Evolutionary conservation across 176 grass and related monocot species (phyloP), one percentile per base, ranked within the genome.

Genomic region (Elymus sibiricus): DNA sequence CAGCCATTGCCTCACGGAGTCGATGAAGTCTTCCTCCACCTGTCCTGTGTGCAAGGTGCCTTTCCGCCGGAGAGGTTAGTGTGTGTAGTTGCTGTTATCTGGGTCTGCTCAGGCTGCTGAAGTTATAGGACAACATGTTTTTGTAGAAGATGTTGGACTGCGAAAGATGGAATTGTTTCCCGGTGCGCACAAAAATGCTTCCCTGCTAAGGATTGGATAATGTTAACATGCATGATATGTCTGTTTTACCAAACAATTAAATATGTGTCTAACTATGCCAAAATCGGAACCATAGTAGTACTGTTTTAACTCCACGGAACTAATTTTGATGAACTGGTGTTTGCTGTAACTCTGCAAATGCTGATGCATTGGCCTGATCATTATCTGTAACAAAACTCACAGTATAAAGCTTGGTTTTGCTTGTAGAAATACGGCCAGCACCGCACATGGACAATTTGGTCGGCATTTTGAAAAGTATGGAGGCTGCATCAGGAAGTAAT

Each of bases 361-460:
- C 0, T 51, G 60, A 79, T 7, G 16, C 31, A 25, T 13, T 78
- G 15, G 16, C 4, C 16, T 64, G n/a, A 55, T 56, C 15, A n/a
- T 58, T 27, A 29, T 12, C 53, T 79, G 12, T 19, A 17, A 31
- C 47, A 39, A 12, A 78, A 64, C 37, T 28, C 35, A 51, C 27
- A 46, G 17, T 17, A 29, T 75, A 56, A 13, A 13, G 19, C 76
- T 73, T 74, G 29, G 14, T 29, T 90, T 90, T 83, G n/a, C 47
- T 80, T 84, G 34, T 79, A 98, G 95, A 98, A 89, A 82, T 95
- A 58, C 88, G 86, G 42, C 82, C 96, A 63, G 88, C 91, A 78
- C 88, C 88, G 66, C 93, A 95, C 78, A 98, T 98, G 96, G 93
- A 98, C 81, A 95, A 91, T 81, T 65, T 98, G 75, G 91, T 98